Evolutionary conservation across 1,139 yeast genomes (phyloP), one percentile per base, ranked within the genome.

Genomic region (Arxiozyma bovina): DNA sequence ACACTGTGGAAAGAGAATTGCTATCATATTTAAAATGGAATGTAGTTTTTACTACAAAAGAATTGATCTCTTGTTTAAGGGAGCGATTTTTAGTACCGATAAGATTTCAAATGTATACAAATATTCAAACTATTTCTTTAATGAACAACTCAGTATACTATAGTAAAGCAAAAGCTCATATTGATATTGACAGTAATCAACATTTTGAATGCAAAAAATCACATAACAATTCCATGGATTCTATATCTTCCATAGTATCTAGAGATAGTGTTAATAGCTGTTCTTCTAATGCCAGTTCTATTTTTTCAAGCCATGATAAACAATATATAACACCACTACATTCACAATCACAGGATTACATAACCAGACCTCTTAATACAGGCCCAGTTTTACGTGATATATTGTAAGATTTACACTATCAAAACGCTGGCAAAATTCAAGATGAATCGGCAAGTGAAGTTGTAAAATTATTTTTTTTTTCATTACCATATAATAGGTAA

Each of bases 1-100:
- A 93, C 71, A 82, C 89, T 66, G 87, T 94, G 65, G 99, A 93
- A 73, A 78, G 91, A 61, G 98, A 93, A 72, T 76, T 93, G 61
- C 80, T 91, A 53, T 81, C 79, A 51, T 81, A 89, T 60, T 78
- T 93, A 58, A 85, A 88, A 63, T 93, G 98, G 98, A 83, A 88
- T 65, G 74, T 93, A 53, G 75, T 80, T 50, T 82, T 93, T 55
- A 74, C 81, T 50, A 82, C 82, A 62, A 77, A 79, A 51, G 98
- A 93, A 64, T 77, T 93, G 60, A 74, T 81, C 56, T 72, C 75
- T 54, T 83, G 83, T 23, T 77, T 91, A 57, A 82, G 85, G 53
- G 49, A 46, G 12, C 89, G 89, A 45, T 89, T 93, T 73, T 73
- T 91, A 55, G 72, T 76, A 18, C 86, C 89, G 51, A 88, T 91